phyloP scores from a whole-genome alignment of 805 yeast species.

The Blastobotrys parvus region DNA sequence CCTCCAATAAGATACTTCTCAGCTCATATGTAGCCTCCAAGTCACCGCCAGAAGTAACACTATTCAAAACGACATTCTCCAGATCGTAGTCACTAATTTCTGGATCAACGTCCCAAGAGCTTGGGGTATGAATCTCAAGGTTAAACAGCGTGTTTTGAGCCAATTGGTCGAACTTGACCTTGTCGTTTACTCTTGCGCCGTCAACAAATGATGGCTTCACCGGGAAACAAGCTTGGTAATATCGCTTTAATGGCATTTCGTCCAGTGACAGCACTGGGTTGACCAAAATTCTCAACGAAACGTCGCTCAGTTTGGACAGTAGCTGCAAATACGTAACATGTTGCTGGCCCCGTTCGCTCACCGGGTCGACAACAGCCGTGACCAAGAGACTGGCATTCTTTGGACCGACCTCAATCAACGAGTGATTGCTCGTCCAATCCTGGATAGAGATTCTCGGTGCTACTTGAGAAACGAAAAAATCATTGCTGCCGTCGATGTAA shows the following conservation, averaged over 20 bases:
- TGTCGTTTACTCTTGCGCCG: conserved; percentile 23
- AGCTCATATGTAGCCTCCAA: conserved; percentile 44
- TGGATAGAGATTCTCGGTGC: conserved; percentile 20
- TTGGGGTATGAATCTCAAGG: conserved; percentile 50
- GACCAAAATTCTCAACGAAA: conserved; percentile 46
- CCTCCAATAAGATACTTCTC: conserved; percentile 56
- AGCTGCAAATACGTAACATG: conserved; percentile 38
- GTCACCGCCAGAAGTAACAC: conserved; percentile 26
- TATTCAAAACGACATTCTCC: conserved; percentile 48
- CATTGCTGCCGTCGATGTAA: conserved; percentile 5
- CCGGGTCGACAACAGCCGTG: conserved; percentile 61
- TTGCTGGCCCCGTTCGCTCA: conserved; percentile 59
- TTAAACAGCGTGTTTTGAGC: conserved; percentile 48
- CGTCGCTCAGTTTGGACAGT: conserved; percentile 38
- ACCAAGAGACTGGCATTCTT: conserved; percentile 42
- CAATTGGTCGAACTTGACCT: conserved; percentile 36
- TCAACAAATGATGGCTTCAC: conserved; percentile 25
- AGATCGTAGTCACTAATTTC: conserved; percentile 48
- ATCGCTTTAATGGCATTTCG: conserved; percentile 45
- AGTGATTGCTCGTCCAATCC: conserved; percentile 19
- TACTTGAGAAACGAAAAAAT: conserved; percentile 6
- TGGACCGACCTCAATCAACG: conserved; percentile 38
- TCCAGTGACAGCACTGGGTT: conserved; percentile 45
- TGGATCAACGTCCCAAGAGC: conserved; percentile 58
- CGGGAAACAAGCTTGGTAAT: conserved; percentile 44